Evolutionary conservation across 148 eudicot species (phyloP).

Genomic region (Salicornia ramosissima): DNA sequence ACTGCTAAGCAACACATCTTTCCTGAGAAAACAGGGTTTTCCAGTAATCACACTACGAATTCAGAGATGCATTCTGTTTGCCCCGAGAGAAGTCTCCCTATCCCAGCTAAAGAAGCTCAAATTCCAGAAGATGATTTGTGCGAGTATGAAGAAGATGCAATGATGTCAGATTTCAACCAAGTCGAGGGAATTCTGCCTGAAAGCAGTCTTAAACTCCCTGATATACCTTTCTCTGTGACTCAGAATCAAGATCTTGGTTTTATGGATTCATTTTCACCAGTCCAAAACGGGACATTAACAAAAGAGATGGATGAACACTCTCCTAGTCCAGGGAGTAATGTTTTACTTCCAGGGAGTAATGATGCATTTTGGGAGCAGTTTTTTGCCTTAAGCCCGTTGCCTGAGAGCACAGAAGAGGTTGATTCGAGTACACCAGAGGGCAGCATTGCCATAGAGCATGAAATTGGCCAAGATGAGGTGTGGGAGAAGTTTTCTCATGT

Average conservation of each 20-base stretch:
- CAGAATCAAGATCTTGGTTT: slow-evolving; percentile 27
- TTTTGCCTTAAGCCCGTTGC: slow-evolving; percentile 45
- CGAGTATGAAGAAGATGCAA: slow-evolving; percentile 24
- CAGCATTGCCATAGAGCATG: slow-evolving; percentile 33
- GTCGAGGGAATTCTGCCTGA: slow-evolving; percentile 24
- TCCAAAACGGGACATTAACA: slow-evolving; percentile 30
- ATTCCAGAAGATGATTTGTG: slow-evolving; percentile 27
- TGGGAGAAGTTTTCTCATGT: slow-evolving; percentile 39
- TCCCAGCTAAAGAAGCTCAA: slow-evolving; percentile 20
- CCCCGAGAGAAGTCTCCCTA: slow-evolving; percentile 16
- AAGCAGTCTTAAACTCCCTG: slow-evolving; percentile 25
- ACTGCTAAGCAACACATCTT: slow-evolving; percentile 30
- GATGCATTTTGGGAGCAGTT: slow-evolving; percentile 89
- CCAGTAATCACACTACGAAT: slow-evolving; percentile 17
- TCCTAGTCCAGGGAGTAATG: slow-evolving; percentile 34
- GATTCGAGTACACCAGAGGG: slow-evolving; percentile 31
- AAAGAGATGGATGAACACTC: slow-evolving; percentile 33
- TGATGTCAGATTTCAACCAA: slow-evolving; percentile 25
- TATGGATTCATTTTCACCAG: slow-evolving; percentile 29
- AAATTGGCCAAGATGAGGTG: slow-evolving; percentile 32
- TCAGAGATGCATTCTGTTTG: slow-evolving; percentile 32
- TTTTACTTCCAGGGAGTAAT: slow-evolving; percentile 62
- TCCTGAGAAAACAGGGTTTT: slow-evolving; percentile 29
- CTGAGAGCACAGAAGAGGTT: slow-evolving; percentile 45
- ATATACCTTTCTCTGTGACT: slow-evolving; percentile 26